Percentiles rank a stretch among this genome's conserved stretches.
These are phyloP conservation scores for Penicillium sp. DNA, from an alignment of 2,329 filamentous ascomycete species.

Conservation along the genomic window DNA sequence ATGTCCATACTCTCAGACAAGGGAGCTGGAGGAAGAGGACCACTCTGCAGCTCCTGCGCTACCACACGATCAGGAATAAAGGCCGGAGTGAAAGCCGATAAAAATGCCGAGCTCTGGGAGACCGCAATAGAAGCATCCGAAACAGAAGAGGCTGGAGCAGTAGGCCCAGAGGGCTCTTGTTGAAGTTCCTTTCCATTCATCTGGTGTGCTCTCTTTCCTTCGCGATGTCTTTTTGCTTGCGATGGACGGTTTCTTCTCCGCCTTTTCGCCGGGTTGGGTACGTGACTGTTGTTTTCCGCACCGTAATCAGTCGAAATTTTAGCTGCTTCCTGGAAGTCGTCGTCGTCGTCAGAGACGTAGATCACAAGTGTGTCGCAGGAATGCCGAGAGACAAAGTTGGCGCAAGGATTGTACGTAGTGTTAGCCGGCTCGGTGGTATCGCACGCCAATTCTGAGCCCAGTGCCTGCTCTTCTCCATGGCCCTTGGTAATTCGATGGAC, in stretches of 20 bases:
- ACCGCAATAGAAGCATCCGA: slow-evolving; percentile 1
- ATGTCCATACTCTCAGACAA: background rate
- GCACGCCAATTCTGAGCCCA: background rate
- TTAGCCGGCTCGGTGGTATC: background rate
- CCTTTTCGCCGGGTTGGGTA: background rate
- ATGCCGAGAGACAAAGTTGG: background rate
- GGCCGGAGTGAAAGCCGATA: slow-evolving; percentile 3
- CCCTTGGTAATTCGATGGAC: background rate
- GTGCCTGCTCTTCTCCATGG: background rate
- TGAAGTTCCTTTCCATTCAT: background rate
- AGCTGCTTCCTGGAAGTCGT: background rate
- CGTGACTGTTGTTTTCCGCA: background rate
- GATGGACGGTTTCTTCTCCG: slow-evolving; percentile 1
- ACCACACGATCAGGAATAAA: background rate
- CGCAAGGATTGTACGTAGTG: background rate
- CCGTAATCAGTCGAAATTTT: background rate
- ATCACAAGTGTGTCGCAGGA: background rate
- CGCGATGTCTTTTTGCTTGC: background rate
- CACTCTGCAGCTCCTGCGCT: slow-evolving; percentile 1
- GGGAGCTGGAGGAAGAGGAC: background rate
- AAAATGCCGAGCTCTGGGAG: background rate
- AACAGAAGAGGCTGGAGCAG: background rate
- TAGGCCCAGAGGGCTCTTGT: background rate
- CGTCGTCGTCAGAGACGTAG: background rate
- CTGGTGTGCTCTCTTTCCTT: background rate